Evolutionary conservation across 345 rosid genomes (phyloP), one percentile per base, ranked within the genome.

Genomic region (Linum usitatissimum): DNA sequence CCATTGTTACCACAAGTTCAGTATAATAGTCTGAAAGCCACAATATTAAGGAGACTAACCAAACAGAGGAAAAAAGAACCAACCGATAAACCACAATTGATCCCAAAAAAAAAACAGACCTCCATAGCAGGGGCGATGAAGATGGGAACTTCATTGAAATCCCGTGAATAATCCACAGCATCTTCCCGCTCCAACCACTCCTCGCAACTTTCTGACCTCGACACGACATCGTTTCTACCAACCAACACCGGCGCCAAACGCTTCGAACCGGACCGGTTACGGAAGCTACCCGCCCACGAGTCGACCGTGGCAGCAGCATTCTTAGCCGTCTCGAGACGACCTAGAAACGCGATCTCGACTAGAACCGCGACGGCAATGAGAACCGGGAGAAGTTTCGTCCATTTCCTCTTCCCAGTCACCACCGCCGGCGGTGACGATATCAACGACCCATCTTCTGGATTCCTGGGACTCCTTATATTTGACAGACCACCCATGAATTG

Each of bases 161-260:
- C 90, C 71, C 99, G 85, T 7, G 87, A 72, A 73, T 84, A 81
- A 49, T 62, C 64, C 53, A 83, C 82, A 42, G 80, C 76, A 65
- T 90, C 99, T 70, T 81, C 83, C 70, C 77, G 83, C 67, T 73
- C 83, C 78, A 92, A 68, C 93, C 92, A 90, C 65, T 83, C 81
- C 73, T 87, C 90, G 53, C 97, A 92, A 64, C 71, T 82, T 31
- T 77, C 86, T 9, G 66, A 28, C 3, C 36, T 69, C 63, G 38
- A 56, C 18, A 63, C 19, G 20, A 21, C 45, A 5, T 30, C 56
- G n/a, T 6, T 74, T 57, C 31, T 62, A 5, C 67, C 81, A 45
- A 18, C 55, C 18, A 20, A 56, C 23, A 4, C 57, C 30, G 18
- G 21, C 1, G 42, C 31, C 55, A 1, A 51, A 17, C 20, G 19